phyloP scores from a whole-genome alignment of 306 rosid species.

The Vicia sativa region DNA sequence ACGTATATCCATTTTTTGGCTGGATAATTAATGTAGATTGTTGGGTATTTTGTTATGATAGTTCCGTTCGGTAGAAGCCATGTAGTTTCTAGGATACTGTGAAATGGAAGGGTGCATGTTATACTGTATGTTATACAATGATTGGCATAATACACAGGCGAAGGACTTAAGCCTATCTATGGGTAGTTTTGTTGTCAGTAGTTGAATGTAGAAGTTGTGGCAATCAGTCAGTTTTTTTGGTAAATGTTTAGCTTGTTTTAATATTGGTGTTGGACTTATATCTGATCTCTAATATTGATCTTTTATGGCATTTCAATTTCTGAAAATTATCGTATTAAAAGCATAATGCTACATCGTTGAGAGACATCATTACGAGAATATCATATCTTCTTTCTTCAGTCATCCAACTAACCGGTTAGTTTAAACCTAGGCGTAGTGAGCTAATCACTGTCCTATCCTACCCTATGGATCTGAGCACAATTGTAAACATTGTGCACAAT shows the following conservation, averaged over 20 bases:
- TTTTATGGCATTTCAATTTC: background rate
- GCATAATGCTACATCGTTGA: background rate
- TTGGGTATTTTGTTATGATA: background rate
- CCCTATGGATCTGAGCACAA: background rate
- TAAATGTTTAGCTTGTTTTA: constrained; percentile 18
- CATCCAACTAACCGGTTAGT: background rate
- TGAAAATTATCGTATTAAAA: background rate
- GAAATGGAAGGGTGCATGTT: background rate
- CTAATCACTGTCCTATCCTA: background rate
- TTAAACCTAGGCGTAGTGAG: background rate
- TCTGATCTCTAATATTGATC: too few relatives aligned
- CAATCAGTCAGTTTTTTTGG: background rate
- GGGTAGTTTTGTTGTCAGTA: background rate
- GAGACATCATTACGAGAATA: background rate
- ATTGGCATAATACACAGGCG: background rate
- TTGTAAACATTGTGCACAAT: background rate
- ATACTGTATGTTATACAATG: constrained; percentile 3
- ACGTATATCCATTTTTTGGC: background rate
- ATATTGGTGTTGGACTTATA: background rate
- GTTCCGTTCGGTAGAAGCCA: background rate
- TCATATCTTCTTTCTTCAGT: background rate
- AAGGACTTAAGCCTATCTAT: background rate
- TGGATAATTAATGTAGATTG: background rate
- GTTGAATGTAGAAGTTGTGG: background rate
- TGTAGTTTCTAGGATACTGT: background rate